Evolutionary conservation across 306 rosid species (phyloP).

Genomic region (Vigna mungo): DNA sequence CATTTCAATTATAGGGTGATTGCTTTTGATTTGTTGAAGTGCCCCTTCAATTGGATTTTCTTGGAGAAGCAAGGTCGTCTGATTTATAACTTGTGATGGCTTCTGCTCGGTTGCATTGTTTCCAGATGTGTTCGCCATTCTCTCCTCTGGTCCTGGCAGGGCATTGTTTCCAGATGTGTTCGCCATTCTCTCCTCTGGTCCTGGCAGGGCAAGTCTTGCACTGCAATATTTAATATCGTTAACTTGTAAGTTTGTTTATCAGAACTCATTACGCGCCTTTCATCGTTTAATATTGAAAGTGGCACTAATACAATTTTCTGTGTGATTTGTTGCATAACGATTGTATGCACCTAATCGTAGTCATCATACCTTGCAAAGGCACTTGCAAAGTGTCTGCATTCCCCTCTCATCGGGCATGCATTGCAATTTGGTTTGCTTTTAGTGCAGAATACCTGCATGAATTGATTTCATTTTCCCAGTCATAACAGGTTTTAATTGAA

Average conservation of each 20-base stretch:
- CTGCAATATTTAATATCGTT: conserved; percentile 60
- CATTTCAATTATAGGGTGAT: conserved; percentile 79
- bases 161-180: conserved; percentile 56
- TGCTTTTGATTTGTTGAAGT: conserved; percentile 47
- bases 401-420: conserved; percentile 96
- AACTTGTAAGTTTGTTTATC: conserved; percentile 44
- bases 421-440: conserved; percentile 93
- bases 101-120: conserved; percentile 46
- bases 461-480: conserved; percentile 37
- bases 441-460: conserved; percentile 86
- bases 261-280: conserved; percentile 23
- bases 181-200: conserved; percentile 69
- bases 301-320: background rate
- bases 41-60: conserved; percentile 48
- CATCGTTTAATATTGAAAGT: conserved; percentile 31
- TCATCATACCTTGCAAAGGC: conserved; percentile 87
- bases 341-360: conserved; percentile 7
- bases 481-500: conserved; percentile 44
- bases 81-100: conserved; percentile 42
- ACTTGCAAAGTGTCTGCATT: conserved; percentile 93
- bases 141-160: conserved; percentile 81
- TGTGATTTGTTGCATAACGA: conserved; percentile 5
- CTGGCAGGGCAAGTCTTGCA: conserved; percentile 91
- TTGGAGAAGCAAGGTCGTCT: conserved; percentile 59
- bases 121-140: conserved; percentile 55